Evolutionary conservation across 257 asterid species (phyloP), one percentile per base, ranked within the genome.

Genomic region (Lantana camara): DNA sequence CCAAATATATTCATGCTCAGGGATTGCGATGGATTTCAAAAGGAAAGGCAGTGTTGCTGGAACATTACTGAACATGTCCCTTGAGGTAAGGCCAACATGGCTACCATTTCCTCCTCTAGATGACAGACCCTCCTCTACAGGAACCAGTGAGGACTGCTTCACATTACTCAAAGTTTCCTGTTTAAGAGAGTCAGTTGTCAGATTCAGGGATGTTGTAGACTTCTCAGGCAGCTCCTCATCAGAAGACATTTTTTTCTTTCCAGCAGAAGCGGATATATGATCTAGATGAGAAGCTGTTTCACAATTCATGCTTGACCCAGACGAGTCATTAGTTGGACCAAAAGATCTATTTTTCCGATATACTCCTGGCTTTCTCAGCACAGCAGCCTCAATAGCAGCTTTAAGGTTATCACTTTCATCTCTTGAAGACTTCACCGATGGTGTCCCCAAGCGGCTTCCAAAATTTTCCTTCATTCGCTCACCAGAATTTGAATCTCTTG

Each of bases 311-410:
- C 56, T 78, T 32, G 80, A 66, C 53, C 57, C 44, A 10, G 85
- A 71, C 49, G 77, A 54, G 65, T 78, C 94, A 41, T 84, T 85
- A 35, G 79, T 66, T 55, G 80, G 92, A 60, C 76, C 81, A 34
- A 50, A 10, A 69, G 81, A 80, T 77, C 79, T 82, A 66, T 72
- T 74, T 76, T 75, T 92, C 60, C 86, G 65, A 74, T 67, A 82
- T 59, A 83, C 75, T 64, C 86, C 93, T 7, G 97, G 97, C 75
- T 87, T 92, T 77, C 71, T 87, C 60, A 85, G 84, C 79, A 79
- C 83, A 42, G 96, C 95, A 67, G 96, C 96, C 79, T 88, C 90
- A 66, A 91, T 77, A 75, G 96, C 96, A 67, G 88, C 96, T 77
- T 83, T 88, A 58, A 88, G 77, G 69, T 78, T 74, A 75, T 79